These are phyloP conservation scores for Magnusiomyces clavatus DNA, from an alignment of 1,139 yeast species.

Conservation along the genomic window DNA sequence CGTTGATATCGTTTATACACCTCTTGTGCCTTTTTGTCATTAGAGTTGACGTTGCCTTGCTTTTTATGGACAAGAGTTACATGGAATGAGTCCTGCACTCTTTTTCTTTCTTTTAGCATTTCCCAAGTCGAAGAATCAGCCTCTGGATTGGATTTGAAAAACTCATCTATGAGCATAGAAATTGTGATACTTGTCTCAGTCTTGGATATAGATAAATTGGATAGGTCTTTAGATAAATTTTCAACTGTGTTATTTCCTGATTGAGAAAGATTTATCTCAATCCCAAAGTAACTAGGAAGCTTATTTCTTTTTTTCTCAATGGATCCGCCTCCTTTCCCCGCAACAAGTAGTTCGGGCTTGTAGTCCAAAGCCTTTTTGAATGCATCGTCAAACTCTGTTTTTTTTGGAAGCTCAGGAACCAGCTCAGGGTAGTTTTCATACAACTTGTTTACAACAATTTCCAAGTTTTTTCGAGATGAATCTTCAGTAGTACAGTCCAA, in stretches of 20 bases:
- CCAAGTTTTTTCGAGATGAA: slow-evolving; percentile 50
- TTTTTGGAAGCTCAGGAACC: slow-evolving; percentile 37
- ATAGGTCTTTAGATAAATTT: too few relatives aligned
- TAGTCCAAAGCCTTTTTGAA: slow-evolving; percentile 23
- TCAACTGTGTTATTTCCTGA: not conserved
- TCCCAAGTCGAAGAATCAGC: slow-evolving; percentile 22
- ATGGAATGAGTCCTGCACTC: slow-evolving; percentile 59
- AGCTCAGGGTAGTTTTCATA: slow-evolving; percentile 41
- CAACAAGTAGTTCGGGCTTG: slow-evolving; percentile 19
- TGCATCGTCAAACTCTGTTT: slow-evolving; percentile 23
- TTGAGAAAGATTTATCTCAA: slow-evolving; percentile 23
- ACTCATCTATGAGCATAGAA: slow-evolving; percentile 16
- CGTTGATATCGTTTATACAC: slow-evolving; percentile 1
- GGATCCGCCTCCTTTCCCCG: slow-evolving; percentile 9
- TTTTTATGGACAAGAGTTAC: slow-evolving; percentile 62
- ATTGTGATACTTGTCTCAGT: not conserved
- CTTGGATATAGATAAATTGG: too few relatives aligned
- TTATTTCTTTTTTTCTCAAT: slow-evolving; percentile 19
- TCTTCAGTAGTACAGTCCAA: slow-evolving; percentile 38
- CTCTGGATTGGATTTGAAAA: slow-evolving; percentile 17
- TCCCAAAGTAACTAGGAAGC: slow-evolving; percentile 37
- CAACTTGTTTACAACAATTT: slow-evolving; percentile 37
- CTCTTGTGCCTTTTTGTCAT: slow-evolving; percentile 6
- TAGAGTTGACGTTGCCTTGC: slow-evolving; percentile 2
- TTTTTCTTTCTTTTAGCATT: slow-evolving; percentile 30